Percentiles rank a stretch among this genome's conserved stretches.
Evolutionary conservation across 225 moss, liverwort and hornwort genomes (phyloP).

Genomic region (Bryoerythrophyllum caledonicum): DNA sequence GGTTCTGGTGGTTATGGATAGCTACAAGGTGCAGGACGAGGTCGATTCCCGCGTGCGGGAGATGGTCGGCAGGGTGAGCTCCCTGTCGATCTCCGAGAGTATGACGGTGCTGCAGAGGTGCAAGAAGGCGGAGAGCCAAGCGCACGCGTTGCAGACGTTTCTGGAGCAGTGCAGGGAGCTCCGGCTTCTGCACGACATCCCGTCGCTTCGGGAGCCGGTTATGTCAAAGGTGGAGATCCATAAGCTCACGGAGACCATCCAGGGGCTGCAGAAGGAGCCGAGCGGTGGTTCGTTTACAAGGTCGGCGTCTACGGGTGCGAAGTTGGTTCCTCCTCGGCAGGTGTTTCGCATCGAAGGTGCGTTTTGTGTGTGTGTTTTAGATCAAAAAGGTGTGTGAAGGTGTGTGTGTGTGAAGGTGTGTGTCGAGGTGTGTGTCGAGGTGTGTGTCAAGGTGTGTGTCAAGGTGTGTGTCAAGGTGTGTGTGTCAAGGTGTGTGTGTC

Average conservation of each 20-base stretch:
- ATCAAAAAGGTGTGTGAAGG: no score
- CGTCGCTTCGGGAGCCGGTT: slow-evolving; percentile 17
- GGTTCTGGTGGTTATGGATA: slow-evolving; percentile 52
- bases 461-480: no score
- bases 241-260: slow-evolving; percentile 44
- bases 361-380: background rate
- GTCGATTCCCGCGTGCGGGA: slow-evolving; percentile 37
- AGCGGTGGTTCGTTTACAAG: slow-evolving; percentile 9
- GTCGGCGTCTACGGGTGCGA: slow-evolving; percentile 24
- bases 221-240: slow-evolving; percentile 41
- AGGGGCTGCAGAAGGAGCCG: slow-evolving; percentile 18
- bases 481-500: no score
- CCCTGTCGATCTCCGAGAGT: slow-evolving; percentile 37
- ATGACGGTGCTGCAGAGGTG: slow-evolving; percentile 42
- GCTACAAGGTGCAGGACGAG: slow-evolving; percentile 48
- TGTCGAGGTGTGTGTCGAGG: no score
- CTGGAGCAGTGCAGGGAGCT: slow-evolving; percentile 43
- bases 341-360: slow-evolving; percentile 26
- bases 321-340: slow-evolving; percentile 7
- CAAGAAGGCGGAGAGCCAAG: slow-evolving; percentile 41
- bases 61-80: slow-evolving; percentile 31
- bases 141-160: slow-evolving; percentile 35
- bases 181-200: slow-evolving; percentile 39
- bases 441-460: no score
- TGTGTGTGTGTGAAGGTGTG: no score